Conservation (phyloP, 176 grass and related monocot genomes). For the Oryza officinalis region DNA sequence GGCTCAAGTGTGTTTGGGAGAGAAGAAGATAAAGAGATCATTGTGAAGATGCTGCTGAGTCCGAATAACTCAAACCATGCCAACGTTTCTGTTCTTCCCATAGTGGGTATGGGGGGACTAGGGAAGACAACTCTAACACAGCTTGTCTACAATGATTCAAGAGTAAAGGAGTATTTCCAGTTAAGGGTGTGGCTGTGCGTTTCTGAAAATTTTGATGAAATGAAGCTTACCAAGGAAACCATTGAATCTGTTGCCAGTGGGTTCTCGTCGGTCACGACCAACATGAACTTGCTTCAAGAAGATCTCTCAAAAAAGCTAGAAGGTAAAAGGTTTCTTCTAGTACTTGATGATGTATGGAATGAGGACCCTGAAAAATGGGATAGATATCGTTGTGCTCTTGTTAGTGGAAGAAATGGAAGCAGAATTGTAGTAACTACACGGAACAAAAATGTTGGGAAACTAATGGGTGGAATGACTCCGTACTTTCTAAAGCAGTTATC, state of each 20-base stretch:
- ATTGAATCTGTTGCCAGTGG: slow-evolving; percentile 57
- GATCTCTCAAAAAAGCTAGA: slow-evolving; percentile 55
- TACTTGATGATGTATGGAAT: slow-evolving; percentile 90
- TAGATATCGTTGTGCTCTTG: slow-evolving; percentile 50
- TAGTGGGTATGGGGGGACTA: slow-evolving; percentile 82
- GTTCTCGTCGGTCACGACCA: slow-evolving; percentile 40
- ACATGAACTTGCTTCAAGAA: slow-evolving; percentile 74
- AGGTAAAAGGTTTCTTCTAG: slow-evolving; percentile 72
- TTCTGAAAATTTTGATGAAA: slow-evolving; percentile 74
- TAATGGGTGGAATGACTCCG: slow-evolving; percentile 47
- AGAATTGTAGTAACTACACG: slow-evolving; percentile 70
- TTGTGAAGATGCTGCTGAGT: slow-evolving; percentile 51
- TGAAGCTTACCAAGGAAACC: slow-evolving; percentile 67
- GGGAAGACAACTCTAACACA: slow-evolving; percentile 80
- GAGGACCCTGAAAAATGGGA: slow-evolving; percentile 68
- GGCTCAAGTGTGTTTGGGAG: slow-evolving; percentile 60
- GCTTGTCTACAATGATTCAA: slow-evolving; percentile 67
- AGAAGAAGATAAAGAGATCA: slow-evolving; percentile 64
- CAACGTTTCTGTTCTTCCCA: slow-evolving; percentile 51
- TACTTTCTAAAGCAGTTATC: slow-evolving; percentile 62
- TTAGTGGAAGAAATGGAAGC: slow-evolving; percentile 51
- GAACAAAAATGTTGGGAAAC: slow-evolving; percentile 59
- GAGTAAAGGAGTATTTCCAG: slow-evolving; percentile 64
- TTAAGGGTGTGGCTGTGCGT: slow-evolving; percentile 75
- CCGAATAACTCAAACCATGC: slow-evolving; percentile 3